These are phyloP conservation scores for Pseudovirgaria hyperparasitica DNA, from an alignment of 2,329 filamentous ascomycete genomes.

Conservation along the genomic window DNA sequence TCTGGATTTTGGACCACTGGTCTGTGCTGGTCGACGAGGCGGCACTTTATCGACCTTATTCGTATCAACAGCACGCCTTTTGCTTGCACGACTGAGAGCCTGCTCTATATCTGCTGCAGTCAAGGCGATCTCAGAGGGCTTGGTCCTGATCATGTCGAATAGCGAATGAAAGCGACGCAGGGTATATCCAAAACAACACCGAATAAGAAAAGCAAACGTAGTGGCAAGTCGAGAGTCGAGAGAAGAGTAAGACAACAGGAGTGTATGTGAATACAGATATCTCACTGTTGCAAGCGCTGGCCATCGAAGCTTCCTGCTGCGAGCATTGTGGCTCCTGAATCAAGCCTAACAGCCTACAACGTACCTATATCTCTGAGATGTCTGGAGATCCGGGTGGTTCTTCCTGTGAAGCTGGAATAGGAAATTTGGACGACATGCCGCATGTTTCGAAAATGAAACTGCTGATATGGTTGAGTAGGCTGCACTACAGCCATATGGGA, in stretches of 20 bases:
- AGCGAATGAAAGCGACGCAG: slow-evolving; percentile 4
- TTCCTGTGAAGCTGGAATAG: too few relatives aligned
- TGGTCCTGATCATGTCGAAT: slow-evolving; percentile 20
- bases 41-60: background rate
- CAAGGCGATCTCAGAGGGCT: slow-evolving; percentile 22
- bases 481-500: too few relatives aligned
- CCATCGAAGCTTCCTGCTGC: slow-evolving; percentile 9
- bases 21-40: slow-evolving; percentile 3
- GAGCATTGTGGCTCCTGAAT: too few relatives aligned
- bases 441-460: too few relatives aligned
- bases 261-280: slow-evolving; percentile 3
- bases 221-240: background rate
- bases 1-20: slow-evolving; percentile 12
- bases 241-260: slow-evolving; percentile 2
- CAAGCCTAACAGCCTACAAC: too few relatives aligned
- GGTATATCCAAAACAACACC: background rate
- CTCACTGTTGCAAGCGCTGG: slow-evolving; percentile 5
- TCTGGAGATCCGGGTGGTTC: too few relatives aligned
- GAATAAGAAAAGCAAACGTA: background rate
- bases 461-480: too few relatives aligned
- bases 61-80: slow-evolving; percentile 1
- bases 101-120: slow-evolving; percentile 23
- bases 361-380: too few relatives aligned
- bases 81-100: slow-evolving; percentile 12
- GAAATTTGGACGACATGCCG: too few relatives aligned